A percentile compares a stretch with the other conserved stretches of the same genome.
phyloP scores from a whole-genome alignment of 83 land plant genomes.

The Thuja plicata region DNA sequence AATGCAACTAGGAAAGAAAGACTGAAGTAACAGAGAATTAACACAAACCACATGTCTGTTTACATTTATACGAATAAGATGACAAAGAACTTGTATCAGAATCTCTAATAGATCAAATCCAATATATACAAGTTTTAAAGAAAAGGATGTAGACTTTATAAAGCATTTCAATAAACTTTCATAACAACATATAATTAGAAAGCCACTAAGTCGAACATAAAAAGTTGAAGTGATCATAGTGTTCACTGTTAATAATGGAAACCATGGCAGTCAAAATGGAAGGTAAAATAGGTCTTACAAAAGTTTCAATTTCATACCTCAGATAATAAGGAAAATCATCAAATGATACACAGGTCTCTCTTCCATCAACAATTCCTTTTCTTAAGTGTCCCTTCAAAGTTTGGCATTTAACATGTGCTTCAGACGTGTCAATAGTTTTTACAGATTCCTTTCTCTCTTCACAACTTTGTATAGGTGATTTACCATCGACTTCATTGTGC shows the following conservation, averaged over 20 bases:
- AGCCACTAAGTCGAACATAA: background rate
- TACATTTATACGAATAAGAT: background rate
- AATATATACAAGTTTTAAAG: background rate
- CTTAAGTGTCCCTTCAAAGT: too few relatives aligned
- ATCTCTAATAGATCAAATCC: background rate
- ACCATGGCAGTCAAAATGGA: background rate
- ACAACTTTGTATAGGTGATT: constrained; percentile 10
- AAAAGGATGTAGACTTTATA: background rate
- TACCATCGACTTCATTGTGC: constrained; percentile 33
- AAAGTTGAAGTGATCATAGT: background rate
- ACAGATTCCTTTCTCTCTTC: too few relatives aligned
- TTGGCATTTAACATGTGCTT: too few relatives aligned
- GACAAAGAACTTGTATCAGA: background rate
- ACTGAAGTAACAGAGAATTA: background rate
- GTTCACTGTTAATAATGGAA: background rate
- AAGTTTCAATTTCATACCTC: constrained; percentile 38
- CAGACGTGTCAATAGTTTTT: too few relatives aligned
- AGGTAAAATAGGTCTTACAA: background rate
- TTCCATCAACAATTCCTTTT: background rate
- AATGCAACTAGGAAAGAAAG: background rate
- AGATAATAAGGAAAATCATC: constrained; percentile 76
- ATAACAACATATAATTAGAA: too few relatives aligned
- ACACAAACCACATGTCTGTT: background rate
- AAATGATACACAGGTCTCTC: constrained; percentile 54
- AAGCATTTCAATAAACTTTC: too few relatives aligned